Conservation (phyloP, 139 green algal genomes). For the Zygnema circumcarinatum region DNA sequence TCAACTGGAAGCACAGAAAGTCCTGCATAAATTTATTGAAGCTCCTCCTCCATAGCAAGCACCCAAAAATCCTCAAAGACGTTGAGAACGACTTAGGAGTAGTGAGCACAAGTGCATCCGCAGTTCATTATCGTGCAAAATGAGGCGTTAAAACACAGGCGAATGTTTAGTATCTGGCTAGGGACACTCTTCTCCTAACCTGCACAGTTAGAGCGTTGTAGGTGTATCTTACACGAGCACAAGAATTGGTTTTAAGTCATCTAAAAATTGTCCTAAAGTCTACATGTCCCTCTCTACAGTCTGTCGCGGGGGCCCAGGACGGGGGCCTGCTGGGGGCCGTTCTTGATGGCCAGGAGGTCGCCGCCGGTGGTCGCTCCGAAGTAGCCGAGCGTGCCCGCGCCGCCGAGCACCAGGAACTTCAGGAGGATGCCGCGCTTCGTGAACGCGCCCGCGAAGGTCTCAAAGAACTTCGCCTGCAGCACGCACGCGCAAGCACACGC, state of each 20-base stretch:
- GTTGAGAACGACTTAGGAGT: too few species aligned
- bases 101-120: too few species aligned
- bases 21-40: too few species aligned
- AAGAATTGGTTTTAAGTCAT: neutral
- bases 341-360: conserved; percentile 89
- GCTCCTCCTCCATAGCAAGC: too few species aligned
- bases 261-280: neutral
- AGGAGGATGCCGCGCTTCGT: conserved; percentile 84
- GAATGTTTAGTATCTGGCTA: too few species aligned
- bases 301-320: conserved; percentile 64
- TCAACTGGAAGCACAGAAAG: too few species aligned
- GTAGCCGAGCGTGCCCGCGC: conserved; percentile 69
- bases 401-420: conserved; percentile 77
- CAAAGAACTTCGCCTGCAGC: conserved; percentile 91
- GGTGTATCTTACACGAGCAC: neutral
- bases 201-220: neutral
- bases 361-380: conserved; percentile 83
- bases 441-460: conserved; percentile 80
- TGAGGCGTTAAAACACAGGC: too few species aligned
- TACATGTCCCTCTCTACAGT: conserved; percentile 38
- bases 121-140: too few species aligned
- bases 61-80: too few species aligned
- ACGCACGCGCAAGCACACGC: neutral
- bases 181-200: too few species aligned
- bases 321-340: conserved; percentile 76